These are phyloP conservation scores for Allium sativum DNA, from an alignment of 106 monocot genomes.

Conservation along the genomic window DNA sequence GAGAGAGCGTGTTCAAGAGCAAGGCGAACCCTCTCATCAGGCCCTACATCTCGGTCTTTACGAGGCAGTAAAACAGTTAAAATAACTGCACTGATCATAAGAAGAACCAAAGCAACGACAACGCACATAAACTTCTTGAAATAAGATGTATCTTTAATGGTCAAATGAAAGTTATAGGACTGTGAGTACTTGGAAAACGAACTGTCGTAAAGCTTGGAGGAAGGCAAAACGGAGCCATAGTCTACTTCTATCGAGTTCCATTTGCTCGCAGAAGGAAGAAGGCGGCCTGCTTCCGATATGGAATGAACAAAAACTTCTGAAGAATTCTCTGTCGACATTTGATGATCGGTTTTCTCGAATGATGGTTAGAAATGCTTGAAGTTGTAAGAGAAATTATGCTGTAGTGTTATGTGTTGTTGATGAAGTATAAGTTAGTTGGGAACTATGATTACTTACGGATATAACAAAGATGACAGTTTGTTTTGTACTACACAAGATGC, in stretches of 20 bases:
- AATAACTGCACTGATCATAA: neutral
- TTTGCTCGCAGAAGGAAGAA: conserved; percentile 22
- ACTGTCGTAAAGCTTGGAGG: neutral
- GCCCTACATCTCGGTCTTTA: neutral
- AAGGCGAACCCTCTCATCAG: conserved; percentile 1
- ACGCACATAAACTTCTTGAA: conserved; percentile 22
- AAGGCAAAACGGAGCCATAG: conserved; percentile 6
- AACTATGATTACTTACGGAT: conserved; percentile 3
- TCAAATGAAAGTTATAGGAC: conserved; percentile 17
- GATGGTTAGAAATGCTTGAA: neutral
- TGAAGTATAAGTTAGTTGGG: conserved; percentile 3
- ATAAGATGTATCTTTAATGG: conserved; percentile 6
- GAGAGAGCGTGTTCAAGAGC: conserved; percentile 15
- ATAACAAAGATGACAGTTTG: conserved; percentile 4
- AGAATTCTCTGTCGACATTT: conserved; percentile 1
- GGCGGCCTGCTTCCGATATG: conserved; percentile 13
- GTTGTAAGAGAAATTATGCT: neutral
- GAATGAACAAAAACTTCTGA: conserved; percentile 11
- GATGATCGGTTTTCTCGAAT: no score
- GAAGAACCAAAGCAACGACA: neutral
- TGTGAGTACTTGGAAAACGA: conserved; percentile 13
- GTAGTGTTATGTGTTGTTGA: conserved; percentile 2
- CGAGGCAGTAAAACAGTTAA: conserved; percentile 4
- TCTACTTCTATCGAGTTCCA: conserved; percentile 37
- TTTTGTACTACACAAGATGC: neutral